A percentile compares a stretch with the other conserved stretches of the same genome.
Conservation (phyloP, 2,329 filamentous ascomycete species). For the Colletotrichum kahawae region DNA sequence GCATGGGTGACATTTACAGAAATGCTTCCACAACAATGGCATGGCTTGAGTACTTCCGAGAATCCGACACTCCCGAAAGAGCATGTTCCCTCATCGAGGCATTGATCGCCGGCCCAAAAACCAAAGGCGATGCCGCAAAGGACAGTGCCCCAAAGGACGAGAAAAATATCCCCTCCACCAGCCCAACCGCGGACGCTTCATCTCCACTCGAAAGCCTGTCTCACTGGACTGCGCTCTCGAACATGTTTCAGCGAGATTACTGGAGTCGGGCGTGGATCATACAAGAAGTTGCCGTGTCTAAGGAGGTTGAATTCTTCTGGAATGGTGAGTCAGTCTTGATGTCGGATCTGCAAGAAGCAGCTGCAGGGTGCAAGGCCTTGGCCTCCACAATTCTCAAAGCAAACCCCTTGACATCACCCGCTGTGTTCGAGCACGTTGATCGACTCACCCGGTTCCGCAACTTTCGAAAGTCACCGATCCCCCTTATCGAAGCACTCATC, state of each 20-base stretch:
- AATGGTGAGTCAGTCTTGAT: neutral
- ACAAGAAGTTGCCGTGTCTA: neutral
- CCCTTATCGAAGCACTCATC: neutral
- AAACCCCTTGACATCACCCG: neutral
- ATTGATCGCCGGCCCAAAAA: neutral
- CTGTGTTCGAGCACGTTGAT: neutral
- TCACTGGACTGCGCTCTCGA: neutral
- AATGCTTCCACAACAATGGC: neutral
- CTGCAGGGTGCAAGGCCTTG: neutral
- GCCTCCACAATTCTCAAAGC: neutral
- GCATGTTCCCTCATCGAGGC: neutral
- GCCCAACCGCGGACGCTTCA: neutral
- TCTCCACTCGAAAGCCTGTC: neutral
- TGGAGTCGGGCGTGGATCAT: neutral
- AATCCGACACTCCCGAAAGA: neutral
- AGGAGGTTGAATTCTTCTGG: neutral
- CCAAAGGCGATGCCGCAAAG: neutral
- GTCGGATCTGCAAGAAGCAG: neutral
- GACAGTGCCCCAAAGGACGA: neutral
- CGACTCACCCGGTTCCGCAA: neutral
- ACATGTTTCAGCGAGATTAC: neutral
- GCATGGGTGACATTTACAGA: neutral
- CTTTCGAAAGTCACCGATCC: neutral
- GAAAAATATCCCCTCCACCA: no score
- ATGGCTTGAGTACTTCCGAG: neutral